Evolutionary conservation across 495 filamentous ascomycete genomes (phyloP).

Genomic region (Penicillium waksmanii): DNA sequence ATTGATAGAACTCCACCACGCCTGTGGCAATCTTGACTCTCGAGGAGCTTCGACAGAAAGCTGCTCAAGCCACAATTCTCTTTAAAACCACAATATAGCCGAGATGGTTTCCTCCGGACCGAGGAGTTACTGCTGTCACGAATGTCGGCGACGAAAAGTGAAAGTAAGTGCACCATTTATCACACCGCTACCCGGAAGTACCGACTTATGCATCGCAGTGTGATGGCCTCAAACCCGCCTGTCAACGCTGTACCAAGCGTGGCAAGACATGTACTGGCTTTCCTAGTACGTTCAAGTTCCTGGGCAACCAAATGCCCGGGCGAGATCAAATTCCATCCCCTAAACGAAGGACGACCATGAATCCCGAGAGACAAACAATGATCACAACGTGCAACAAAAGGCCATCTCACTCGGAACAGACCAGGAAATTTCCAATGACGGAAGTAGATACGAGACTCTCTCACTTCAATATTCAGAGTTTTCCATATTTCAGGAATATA

Average conservation of each 20-base stretch:
- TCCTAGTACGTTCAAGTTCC: background rate
- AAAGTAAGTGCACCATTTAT: background rate
- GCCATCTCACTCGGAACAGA: no score
- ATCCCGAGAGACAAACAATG: background rate
- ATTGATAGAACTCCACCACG: background rate
- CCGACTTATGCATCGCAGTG: background rate
- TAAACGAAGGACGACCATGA: background rate
- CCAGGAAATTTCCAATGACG: no score
- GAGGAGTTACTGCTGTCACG: background rate
- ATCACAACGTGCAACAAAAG: no score
- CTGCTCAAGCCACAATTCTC: background rate
- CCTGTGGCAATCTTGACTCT: no score
- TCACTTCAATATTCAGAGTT: no score
- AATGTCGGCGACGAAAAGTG: background rate
- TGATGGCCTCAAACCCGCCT: background rate
- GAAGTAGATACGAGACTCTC: no score
- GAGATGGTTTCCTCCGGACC: background rate
- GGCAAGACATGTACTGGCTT: background rate
- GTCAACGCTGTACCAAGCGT: background rate
- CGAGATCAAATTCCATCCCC: background rate
- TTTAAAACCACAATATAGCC: background rate
- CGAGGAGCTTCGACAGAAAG: background rate
- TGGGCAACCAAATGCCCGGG: background rate
- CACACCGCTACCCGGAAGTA: background rate
- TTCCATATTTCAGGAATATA: no score